Percentiles rank a stretch among this genome's conserved stretches.
These are phyloP conservation scores for Pueraria montana DNA, from an alignment of 306 rosid genomes.

Conservation along the genomic window DNA sequence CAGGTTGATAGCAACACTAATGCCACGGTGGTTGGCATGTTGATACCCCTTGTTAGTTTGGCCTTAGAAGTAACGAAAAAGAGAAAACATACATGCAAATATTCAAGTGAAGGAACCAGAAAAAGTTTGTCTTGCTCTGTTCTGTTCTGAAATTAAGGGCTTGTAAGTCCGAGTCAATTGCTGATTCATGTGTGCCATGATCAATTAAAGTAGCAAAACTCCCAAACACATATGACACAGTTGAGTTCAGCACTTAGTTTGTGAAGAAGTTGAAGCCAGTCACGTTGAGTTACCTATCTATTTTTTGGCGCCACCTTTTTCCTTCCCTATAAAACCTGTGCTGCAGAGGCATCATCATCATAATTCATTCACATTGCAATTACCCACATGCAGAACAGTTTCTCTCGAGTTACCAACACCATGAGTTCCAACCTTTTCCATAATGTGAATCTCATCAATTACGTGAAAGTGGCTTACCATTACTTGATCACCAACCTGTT, in stretches of 20 bases:
- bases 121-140: background rate
- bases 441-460: background rate
- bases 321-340: background rate
- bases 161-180: background rate
- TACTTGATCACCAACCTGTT: slow-evolving; percentile 61
- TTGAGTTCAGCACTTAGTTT: background rate
- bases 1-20: background rate
- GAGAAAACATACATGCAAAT: background rate
- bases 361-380: too few relatives aligned
- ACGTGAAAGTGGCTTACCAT: slow-evolving; percentile 70
- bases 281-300: background rate
- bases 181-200: background rate
- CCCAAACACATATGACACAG: background rate
- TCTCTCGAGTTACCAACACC: background rate
- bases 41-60: too few relatives aligned
- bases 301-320: background rate
- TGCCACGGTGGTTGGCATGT: background rate
- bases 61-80: background rate
- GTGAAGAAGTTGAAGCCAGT: background rate
- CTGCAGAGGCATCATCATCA: background rate
- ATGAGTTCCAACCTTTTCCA: background rate
- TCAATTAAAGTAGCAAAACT: background rate
- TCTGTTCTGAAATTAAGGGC: background rate
- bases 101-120: background rate
- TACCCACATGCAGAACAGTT: background rate